Evolutionary conservation across 225 moss, liverwort and hornwort species (phyloP).

Genomic region (Straminergon stramineum): DNA sequence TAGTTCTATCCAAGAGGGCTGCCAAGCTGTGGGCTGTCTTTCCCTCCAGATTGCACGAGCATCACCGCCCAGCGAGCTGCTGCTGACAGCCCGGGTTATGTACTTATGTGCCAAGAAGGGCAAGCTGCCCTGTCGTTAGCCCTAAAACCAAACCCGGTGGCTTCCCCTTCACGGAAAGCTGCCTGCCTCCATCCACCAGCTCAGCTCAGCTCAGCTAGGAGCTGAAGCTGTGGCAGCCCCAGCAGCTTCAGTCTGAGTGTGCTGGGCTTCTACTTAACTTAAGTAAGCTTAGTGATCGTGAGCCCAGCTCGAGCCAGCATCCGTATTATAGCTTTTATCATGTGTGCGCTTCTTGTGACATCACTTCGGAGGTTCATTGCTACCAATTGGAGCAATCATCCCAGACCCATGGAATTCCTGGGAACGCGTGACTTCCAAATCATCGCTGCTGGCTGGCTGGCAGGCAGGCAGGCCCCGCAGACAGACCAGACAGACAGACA

Average conservation of each 20-base stretch:
- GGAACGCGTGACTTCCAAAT: not conserved
- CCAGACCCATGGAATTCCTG: constrained; percentile 1
- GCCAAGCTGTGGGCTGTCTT: not conserved
- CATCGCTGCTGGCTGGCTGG: not conserved
- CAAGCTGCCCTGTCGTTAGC: constrained; percentile 1
- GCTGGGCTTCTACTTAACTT: not conserved
- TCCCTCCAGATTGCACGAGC: not conserved
- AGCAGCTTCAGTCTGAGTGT: not conserved
- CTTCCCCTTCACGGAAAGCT: constrained; percentile 23
- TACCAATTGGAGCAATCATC: not conserved
- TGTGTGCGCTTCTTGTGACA: not conserved
- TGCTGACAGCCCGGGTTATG: not conserved
- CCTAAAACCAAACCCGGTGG: not conserved
- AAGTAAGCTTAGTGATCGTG: not conserved
- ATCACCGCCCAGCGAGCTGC: not conserved
- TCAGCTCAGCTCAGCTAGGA: not conserved
- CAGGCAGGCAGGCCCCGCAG: not conserved
- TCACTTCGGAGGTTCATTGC: not conserved
- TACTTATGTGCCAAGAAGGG: not conserved
- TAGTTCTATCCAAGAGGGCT: not conserved
- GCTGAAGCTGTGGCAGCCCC: not conserved
- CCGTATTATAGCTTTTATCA: not conserved
- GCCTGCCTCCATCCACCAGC: not conserved
- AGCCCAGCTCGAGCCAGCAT: not conserved
- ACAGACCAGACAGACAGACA: not conserved